Evolutionary conservation across 1,139 yeast species (phyloP).

Genomic region (Chernovozyma aurita): DNA sequence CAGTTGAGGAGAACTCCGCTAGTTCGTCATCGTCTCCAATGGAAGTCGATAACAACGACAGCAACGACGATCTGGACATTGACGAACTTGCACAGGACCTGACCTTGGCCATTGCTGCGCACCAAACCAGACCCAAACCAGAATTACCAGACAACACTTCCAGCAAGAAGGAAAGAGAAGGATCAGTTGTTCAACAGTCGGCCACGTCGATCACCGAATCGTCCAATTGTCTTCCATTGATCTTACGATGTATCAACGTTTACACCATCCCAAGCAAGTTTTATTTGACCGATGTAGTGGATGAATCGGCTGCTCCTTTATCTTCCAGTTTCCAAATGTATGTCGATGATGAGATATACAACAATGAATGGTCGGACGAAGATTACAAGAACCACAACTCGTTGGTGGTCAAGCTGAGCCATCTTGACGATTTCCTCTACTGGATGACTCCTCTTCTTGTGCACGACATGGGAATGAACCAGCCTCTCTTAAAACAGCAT

Average conservation of each 20-base stretch:
- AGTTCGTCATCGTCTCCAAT: background rate
- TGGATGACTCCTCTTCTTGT: slow-evolving; percentile 33
- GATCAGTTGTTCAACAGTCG: background rate
- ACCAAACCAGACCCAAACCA: background rate
- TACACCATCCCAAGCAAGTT: slow-evolving; percentile 54
- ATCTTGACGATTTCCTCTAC: slow-evolving; percentile 31
- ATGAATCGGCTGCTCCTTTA: slow-evolving; percentile 13
- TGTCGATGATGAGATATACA: slow-evolving; percentile 21
- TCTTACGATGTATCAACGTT: slow-evolving; percentile 57
- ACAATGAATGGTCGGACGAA: slow-evolving; percentile 16
- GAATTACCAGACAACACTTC: background rate
- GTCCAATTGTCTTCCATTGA: slow-evolving; percentile 58
- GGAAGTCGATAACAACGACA: background rate
- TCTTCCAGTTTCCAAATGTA: slow-evolving; percentile 28
- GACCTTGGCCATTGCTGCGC: background rate
- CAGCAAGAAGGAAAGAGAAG: background rate
- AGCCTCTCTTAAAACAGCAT: slow-evolving; percentile 10
- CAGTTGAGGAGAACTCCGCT: slow-evolving; percentile 2
- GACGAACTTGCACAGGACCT: background rate
- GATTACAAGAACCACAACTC: slow-evolving; percentile 28
- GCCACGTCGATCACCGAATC: slow-evolving; percentile 23
- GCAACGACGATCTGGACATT: no score
- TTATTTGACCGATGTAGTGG: slow-evolving; percentile 32
- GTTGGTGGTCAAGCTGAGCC: slow-evolving; percentile 24
- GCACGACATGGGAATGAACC: slow-evolving; percentile 32